A percentile compares a stretch with the other conserved stretches of the same genome.
phyloP scores from a whole-genome alignment of 1,284 basidiomycete species.

The Clitocybe nebularis region DNA sequence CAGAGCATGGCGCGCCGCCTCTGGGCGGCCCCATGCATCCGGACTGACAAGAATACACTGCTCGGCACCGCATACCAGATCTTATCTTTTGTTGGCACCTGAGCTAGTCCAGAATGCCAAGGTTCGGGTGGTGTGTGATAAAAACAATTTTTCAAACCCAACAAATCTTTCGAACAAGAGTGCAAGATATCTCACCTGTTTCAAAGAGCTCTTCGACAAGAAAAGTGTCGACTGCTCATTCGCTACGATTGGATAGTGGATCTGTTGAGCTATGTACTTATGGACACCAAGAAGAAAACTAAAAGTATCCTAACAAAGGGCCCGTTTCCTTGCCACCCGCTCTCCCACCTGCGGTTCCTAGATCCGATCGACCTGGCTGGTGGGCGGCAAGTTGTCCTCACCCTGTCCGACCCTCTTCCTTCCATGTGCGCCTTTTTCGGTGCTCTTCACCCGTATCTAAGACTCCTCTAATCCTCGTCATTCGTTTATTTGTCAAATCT shows the following conservation, averaged over 20 bases:
- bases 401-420: conserved; percentile 8
- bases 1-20: too few relatives aligned
- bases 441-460: conserved; percentile 8
- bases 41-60: not conserved
- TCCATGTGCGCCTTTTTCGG: conserved; percentile 19
- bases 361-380: conserved; percentile 26
- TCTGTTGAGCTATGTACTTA: too few relatives aligned
- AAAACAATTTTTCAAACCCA: not conserved
- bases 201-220: too few relatives aligned
- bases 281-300: too few relatives aligned
- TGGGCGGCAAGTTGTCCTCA: conserved; percentile 3
- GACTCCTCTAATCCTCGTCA: conserved; percentile 12
- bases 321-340: conserved; percentile 23
- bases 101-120: not conserved
- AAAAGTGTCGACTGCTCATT: too few relatives aligned
- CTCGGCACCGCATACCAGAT: not conserved
- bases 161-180: not conserved
- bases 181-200: too few relatives aligned
- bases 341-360: conserved; percentile 23
- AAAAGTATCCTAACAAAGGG: not conserved
- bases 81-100: not conserved
- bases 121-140: not conserved
- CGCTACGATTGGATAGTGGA: too few relatives aligned
- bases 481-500: conserved; percentile 16
- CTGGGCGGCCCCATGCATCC: too few relatives aligned